These are phyloP conservation scores for Neonectria magnoliae DNA, from an alignment of 2,329 filamentous ascomycete genomes.

Conservation along the genomic window DNA sequence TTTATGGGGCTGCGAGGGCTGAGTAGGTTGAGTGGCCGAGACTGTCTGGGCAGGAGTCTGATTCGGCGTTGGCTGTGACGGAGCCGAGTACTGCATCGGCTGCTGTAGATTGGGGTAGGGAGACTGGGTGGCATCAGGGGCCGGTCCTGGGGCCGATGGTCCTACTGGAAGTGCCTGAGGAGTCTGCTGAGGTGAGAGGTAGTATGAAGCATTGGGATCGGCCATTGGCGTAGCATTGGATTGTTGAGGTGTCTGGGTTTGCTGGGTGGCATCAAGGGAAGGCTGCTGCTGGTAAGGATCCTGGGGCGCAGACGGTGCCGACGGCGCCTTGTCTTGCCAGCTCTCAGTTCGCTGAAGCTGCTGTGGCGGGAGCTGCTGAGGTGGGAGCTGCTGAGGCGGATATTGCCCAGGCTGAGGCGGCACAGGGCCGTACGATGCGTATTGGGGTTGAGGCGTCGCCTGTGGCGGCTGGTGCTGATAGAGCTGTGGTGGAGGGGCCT, in stretches of 20 bases:
- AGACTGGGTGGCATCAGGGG: conserved; percentile 56
- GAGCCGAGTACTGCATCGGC: conserved; percentile 53
- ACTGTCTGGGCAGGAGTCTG: conserved; percentile 42
- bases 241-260: conserved; percentile 45
- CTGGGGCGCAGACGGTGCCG: conserved; percentile 50
- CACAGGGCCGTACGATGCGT: conserved; percentile 54
- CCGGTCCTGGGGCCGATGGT: conserved; percentile 51
- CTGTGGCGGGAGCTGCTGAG: conserved; percentile 53
- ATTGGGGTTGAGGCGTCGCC: conserved; percentile 50
- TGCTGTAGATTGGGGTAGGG: conserved; percentile 65
- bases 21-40: conserved; percentile 35
- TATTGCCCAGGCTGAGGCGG: conserved; percentile 55
- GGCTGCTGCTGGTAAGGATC: conserved; percentile 45
- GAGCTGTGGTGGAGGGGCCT: conserved; percentile 50
- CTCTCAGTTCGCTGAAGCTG: conserved; percentile 60
- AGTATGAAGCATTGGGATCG: conserved; percentile 68
- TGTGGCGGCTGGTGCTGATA: conserved; percentile 47
- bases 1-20: conserved; percentile 40
- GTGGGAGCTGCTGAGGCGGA: conserved; percentile 53
- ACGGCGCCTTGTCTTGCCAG: conserved; percentile 58
- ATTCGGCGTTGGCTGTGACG: conserved; percentile 46
- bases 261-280: conserved; percentile 40
- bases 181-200: conserved; percentile 59
- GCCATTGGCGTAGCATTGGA: conserved; percentile 43
- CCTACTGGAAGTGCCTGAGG: conserved; percentile 46